Conservation (phyloP, 1,139 yeast species). For the Debaryomyces sp. region DNA sequence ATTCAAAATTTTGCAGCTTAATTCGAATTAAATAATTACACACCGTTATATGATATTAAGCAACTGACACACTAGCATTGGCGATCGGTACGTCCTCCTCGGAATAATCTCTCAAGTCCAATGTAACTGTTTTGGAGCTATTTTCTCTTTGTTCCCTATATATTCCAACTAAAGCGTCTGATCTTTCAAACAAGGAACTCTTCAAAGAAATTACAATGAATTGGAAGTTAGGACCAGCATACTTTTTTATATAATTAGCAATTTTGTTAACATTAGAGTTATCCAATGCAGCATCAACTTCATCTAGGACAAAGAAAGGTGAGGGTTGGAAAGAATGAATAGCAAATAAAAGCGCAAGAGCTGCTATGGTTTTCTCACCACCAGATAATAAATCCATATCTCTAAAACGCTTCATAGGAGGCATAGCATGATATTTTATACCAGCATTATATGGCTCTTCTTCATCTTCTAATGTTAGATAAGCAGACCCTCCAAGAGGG, state of each 20-base stretch:
- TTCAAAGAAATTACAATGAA: slow-evolving; percentile 93
- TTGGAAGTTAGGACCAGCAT: slow-evolving; percentile 81
- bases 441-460: slow-evolving; percentile 89
- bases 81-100: slow-evolving; percentile 31
- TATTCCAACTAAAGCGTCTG: slow-evolving; percentile 92
- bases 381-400: slow-evolving; percentile 95
- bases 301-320: slow-evolving; percentile 95
- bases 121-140: slow-evolving; percentile 74
- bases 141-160: slow-evolving; percentile 82
- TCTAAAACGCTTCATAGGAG: slow-evolving; percentile 91
- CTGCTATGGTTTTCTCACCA: slow-evolving; percentile 97
- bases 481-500: slow-evolving; percentile 91
- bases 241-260: slow-evolving; percentile 78
- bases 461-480: slow-evolving; percentile 81
- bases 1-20: background rate
- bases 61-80: slow-evolving; percentile 12
- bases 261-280: slow-evolving; percentile 82
- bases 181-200: slow-evolving; percentile 81
- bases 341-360: slow-evolving; percentile 87
- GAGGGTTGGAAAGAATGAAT: slow-evolving; percentile 91
- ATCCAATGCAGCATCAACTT: slow-evolving; percentile 96
- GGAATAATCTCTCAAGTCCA: slow-evolving; percentile 70
- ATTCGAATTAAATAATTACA: background rate
- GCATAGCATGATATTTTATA: slow-evolving; percentile 90
- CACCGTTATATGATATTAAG: slow-evolving; percentile 2